These are phyloP conservation scores for Nicotiana sylvestris DNA, from an alignment of 257 asterid species.

Conservation along the genomic window DNA sequence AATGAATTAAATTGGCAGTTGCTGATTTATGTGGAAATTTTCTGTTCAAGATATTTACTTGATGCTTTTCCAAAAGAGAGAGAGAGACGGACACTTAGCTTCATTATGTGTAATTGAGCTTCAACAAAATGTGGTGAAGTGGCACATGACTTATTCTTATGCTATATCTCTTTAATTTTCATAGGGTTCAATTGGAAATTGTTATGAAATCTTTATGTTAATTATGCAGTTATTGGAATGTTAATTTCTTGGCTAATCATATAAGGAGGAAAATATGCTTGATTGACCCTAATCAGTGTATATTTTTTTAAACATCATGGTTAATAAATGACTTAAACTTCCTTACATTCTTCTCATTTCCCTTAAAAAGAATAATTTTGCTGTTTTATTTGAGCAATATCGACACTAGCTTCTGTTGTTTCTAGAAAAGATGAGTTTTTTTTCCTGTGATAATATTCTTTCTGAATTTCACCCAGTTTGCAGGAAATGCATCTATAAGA, in stretches of 20 bases:
- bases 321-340: background rate
- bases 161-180: background rate
- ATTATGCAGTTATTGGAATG: background rate
- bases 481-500: slow-evolving; percentile 83
- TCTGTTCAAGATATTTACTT: background rate
- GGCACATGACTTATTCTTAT: background rate
- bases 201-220: background rate
- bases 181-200: background rate
- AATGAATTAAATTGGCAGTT: slow-evolving; percentile 11
- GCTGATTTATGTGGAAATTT: background rate
- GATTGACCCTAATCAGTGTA: background rate
- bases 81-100: background rate
- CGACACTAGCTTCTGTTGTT: background rate
- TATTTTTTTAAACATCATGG: background rate
- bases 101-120: background rate
- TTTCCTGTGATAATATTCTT: background rate
- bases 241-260: background rate
- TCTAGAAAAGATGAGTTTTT: background rate
- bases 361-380: background rate
- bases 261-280: background rate
- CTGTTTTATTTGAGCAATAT: background rate
- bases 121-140: background rate
- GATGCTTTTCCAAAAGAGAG: background rate
- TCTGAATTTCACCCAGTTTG: slow-evolving; percentile 54
- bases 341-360: background rate